Conservation (phyloP, 371 early-diverging fungal species). For the Coemansia sp. region DNA sequence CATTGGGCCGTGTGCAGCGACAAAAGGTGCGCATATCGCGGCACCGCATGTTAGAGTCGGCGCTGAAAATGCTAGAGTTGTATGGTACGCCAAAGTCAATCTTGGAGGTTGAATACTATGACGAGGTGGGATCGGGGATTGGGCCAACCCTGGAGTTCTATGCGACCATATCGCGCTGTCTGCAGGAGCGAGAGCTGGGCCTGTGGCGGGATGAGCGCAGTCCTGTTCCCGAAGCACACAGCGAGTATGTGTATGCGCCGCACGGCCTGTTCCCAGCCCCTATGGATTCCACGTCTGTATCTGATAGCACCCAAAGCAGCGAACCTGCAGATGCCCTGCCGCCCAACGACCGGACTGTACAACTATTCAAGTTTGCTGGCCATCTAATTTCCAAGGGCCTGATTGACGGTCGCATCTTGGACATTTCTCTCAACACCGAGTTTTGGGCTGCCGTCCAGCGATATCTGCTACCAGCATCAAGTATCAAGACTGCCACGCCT, state of each 20-base stretch:
- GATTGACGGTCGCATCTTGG: conserved; percentile 82
- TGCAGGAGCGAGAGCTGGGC: conserved; percentile 59
- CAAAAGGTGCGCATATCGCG: conserved; percentile 85
- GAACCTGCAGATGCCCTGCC: conserved; percentile 5
- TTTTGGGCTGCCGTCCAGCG: conserved; percentile 60
- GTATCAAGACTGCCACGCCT: conserved; percentile 4
- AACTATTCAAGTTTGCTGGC: conserved; percentile 68
- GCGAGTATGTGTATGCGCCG: conserved; percentile 12
- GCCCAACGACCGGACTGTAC: conserved; percentile 3
- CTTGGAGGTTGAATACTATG: conserved; percentile 87
- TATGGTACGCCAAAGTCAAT: conserved; percentile 69
- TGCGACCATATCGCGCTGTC: conserved; percentile 71
- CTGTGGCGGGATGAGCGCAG: conserved; percentile 61
- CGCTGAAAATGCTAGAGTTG: conserved; percentile 74
- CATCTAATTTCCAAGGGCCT: conserved; percentile 86
- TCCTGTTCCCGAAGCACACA: not conserved
- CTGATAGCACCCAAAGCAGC: conserved; percentile 48
- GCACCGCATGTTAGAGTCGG: conserved; percentile 71
- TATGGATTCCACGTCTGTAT: not conserved
- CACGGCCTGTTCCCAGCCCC: conserved; percentile 72
- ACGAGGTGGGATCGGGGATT: conserved; percentile 91
- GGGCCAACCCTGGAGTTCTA: conserved; percentile 95
- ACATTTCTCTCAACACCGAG: conserved; percentile 73
- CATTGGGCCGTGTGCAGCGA: conserved; percentile 71
- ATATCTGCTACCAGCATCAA: conserved; percentile 32